Conservation (phyloP, 805 yeast genomes). For the Yarrowia sp. region DNA sequence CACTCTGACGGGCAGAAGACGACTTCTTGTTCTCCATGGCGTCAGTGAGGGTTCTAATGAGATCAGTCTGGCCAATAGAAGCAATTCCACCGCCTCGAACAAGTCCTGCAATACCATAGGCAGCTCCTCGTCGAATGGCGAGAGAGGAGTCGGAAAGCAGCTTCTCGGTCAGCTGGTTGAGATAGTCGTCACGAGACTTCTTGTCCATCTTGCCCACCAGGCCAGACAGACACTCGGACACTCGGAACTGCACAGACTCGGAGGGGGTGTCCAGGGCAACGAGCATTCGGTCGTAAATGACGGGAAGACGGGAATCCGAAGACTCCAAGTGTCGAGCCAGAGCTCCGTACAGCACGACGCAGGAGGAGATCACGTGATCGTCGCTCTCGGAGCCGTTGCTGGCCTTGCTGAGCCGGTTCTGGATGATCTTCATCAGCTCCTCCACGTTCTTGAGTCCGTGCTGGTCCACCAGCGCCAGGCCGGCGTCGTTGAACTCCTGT, state of each 20-base stretch:
- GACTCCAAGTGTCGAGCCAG: constrained; percentile 81
- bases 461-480: constrained; percentile 68
- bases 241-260: constrained; percentile 87
- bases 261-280: constrained; percentile 84
- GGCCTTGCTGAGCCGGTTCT: constrained; percentile 54
- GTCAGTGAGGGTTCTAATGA: constrained; percentile 74
- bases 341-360: constrained; percentile 87
- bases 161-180: constrained; percentile 65
- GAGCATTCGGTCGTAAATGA: constrained; percentile 72
- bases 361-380: constrained; percentile 75
- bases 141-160: constrained; percentile 58
- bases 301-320: constrained; percentile 66
- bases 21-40: constrained; percentile 90
- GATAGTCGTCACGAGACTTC: constrained; percentile 58
- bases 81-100: constrained; percentile 89
- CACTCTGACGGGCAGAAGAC: constrained; percentile 80
- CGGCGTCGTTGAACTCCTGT: constrained; percentile 89
- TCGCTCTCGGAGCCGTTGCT: constrained; percentile 58
- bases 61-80: constrained; percentile 74
- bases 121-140: constrained; percentile 84
- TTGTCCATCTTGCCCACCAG: constrained; percentile 63
- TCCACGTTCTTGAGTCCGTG: constrained; percentile 76
- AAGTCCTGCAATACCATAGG: constrained; percentile 93
- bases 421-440: constrained; percentile 79
- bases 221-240: constrained; percentile 85